phyloP scores from a whole-genome alignment of 2,329 filamentous ascomycete species.

The Fusarium clavum region DNA sequence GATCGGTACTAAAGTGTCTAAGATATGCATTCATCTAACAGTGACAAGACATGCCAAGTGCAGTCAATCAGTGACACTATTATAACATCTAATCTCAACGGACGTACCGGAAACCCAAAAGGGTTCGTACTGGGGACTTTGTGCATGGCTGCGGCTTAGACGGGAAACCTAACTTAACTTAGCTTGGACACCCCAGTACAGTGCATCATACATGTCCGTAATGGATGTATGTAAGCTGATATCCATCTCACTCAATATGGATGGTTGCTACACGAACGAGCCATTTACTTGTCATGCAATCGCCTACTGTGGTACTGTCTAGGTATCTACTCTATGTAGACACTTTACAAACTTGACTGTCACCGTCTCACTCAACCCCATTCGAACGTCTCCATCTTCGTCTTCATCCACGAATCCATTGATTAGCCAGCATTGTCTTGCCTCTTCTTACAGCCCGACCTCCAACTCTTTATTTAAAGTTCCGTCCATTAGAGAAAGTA shows the following conservation, averaged over 20 bases:
- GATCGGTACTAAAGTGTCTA: background rate
- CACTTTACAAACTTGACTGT: background rate
- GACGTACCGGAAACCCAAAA: background rate
- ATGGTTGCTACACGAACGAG: conserved; percentile 3
- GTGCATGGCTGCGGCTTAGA: conserved; percentile 10
- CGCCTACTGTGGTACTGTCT: background rate
- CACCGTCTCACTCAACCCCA: background rate
- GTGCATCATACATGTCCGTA: background rate
- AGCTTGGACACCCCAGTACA: background rate
- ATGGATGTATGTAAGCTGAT: background rate
- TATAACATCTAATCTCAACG: background rate
- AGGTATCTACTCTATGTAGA: background rate
- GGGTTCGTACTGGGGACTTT: background rate
- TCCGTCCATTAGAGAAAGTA: conserved; percentile 1
- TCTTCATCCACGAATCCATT: background rate
- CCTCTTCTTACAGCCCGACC: conserved; percentile 6
- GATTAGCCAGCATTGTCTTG: background rate
- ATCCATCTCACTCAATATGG: background rate
- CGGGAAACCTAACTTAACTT: background rate
- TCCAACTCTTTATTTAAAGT: conserved; percentile 18
- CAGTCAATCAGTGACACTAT: background rate
- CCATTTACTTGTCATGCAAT: background rate
- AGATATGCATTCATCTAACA: conserved; percentile 12
- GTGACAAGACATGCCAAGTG: background rate
- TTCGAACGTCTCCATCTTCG: background rate